Conservation (phyloP, 768 basidiomycete species). For the Naganishia kalamii region DNA sequence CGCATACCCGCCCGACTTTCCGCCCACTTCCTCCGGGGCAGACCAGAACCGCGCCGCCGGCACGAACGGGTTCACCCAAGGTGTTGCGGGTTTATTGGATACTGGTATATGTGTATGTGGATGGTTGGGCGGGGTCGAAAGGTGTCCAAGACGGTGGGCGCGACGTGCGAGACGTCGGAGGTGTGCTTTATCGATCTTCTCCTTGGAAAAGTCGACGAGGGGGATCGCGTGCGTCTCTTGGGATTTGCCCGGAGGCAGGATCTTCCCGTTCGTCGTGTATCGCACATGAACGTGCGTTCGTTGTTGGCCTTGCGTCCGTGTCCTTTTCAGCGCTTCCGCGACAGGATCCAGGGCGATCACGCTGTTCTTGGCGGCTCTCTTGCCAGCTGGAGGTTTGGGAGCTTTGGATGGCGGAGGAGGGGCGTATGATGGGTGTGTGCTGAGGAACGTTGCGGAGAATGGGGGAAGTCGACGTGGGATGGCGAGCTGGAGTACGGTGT, state of each 20-base stretch:
- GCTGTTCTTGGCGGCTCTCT: not conserved
- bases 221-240: not conserved
- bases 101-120: not conserved
- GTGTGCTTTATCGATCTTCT: conserved; percentile 3
- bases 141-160: not conserved
- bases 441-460: not conserved
- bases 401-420: not conserved
- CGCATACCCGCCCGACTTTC: conserved; percentile 14
- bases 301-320: not conserved
- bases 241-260: not conserved
- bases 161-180: conserved; percentile 1
- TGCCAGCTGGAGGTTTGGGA: not conserved
- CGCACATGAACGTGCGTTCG: no score
- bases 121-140: not conserved
- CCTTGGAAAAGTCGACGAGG: not conserved
- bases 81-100: not conserved
- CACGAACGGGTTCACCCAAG: not conserved
- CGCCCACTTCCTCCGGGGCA: not conserved
- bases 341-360: not conserved
- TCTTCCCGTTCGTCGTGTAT: no score
- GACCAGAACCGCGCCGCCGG: not conserved
- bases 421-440: not conserved
- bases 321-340: not conserved
- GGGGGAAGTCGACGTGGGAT: not conserved
- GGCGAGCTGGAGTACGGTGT: not conserved